These are phyloP conservation scores for Apiospora phragmitis DNA, from an alignment of 2,329 filamentous ascomycete genomes.

Conservation along the genomic window DNA sequence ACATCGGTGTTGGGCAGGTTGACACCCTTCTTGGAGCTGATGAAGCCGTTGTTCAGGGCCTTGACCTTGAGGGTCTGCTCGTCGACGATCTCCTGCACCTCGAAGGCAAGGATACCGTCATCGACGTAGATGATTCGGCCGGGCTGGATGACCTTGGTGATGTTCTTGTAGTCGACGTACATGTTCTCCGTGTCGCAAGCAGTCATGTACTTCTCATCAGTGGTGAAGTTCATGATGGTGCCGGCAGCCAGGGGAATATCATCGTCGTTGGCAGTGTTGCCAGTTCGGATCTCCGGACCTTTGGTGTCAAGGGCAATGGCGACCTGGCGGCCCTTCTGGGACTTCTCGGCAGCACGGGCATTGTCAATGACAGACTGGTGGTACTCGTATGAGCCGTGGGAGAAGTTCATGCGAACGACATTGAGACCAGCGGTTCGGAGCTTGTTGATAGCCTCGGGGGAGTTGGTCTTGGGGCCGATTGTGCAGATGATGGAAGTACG, in stretches of 20 bases:
- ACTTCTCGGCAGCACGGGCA: conserved; percentile 80
- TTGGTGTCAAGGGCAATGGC: conserved; percentile 88
- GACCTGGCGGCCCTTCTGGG: conserved; percentile 78
- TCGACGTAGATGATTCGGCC: conserved; percentile 98
- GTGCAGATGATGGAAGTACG: conserved; percentile 98
- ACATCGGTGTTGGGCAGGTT: conserved; percentile 99
- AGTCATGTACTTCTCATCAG: conserved; percentile 87
- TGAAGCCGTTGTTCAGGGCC: conserved; percentile 96
- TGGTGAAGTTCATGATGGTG: conserved; percentile 90
- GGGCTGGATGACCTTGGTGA: conserved; percentile 92
- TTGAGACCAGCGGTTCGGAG: conserved; percentile 91
- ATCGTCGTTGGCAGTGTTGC: conserved; percentile 77
- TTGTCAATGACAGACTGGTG: conserved; percentile 98
- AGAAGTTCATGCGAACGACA: conserved; percentile 99
- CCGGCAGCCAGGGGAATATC: conserved; percentile 86
- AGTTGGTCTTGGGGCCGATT: conserved; percentile 99
- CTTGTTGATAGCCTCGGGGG: conserved; percentile 92
- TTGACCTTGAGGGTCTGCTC: conserved; percentile 84
- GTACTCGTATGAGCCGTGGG: conserved; percentile 92
- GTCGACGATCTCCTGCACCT: conserved; percentile 85
- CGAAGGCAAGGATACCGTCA: conserved; percentile 95
- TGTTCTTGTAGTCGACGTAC: conserved; percentile 99
- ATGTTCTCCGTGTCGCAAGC: conserved; percentile 89
- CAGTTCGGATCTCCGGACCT: conserved; percentile 63
- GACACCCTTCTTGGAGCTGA: conserved; percentile 98